Conservation (phyloP, 2,329 filamentous ascomycete species). For the Cladophialophora psammophila region DNA sequence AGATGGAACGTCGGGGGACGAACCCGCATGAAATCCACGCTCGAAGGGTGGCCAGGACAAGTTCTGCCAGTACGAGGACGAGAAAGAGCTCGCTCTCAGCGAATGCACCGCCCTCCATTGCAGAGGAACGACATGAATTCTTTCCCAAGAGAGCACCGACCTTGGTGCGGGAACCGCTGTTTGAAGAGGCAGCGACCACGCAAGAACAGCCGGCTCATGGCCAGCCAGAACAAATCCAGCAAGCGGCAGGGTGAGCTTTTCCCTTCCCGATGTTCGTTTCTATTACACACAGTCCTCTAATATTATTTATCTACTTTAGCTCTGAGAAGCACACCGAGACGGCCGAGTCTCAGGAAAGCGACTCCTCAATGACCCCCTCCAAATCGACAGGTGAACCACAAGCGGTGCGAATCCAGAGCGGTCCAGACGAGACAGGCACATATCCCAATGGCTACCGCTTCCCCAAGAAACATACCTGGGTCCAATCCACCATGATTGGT, state of each 20-base stretch:
- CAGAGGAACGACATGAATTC: slow-evolving; percentile 37
- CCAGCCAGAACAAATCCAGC: slow-evolving; percentile 24
- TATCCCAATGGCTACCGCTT: slow-evolving; percentile 49
- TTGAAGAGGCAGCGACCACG: slow-evolving; percentile 22
- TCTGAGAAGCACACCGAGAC: slow-evolving; percentile 18
- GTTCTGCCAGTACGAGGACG: slow-evolving; percentile 39
- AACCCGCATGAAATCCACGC: slow-evolving; percentile 44
- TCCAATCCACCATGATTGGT: slow-evolving; percentile 43
- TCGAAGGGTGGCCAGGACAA: slow-evolving; percentile 39
- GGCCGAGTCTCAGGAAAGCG: slow-evolving; percentile 20
- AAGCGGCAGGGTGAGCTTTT: slow-evolving; percentile 11
- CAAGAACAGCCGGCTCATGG: slow-evolving; percentile 12
- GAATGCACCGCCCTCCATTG: slow-evolving; percentile 23
- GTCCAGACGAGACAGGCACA: slow-evolving; percentile 45
- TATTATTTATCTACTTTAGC: slow-evolving; percentile 1
- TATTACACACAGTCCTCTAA: background rate
- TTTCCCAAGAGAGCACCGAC: slow-evolving; percentile 32
- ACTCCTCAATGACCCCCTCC: slow-evolving; percentile 22
- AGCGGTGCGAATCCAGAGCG: slow-evolving; percentile 26
- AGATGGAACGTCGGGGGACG: slow-evolving; percentile 43
- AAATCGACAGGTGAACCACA: slow-evolving; percentile 23
- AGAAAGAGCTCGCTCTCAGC: slow-evolving; percentile 34
- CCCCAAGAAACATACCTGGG: slow-evolving; percentile 47
- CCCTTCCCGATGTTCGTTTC: background rate
- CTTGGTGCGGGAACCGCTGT: slow-evolving; percentile 18